Percentiles rank a stretch among this genome's conserved stretches.
phyloP scores from a whole-genome alignment of 352 stramenopile genomes.

The Globisporangium ultimum region DNA sequence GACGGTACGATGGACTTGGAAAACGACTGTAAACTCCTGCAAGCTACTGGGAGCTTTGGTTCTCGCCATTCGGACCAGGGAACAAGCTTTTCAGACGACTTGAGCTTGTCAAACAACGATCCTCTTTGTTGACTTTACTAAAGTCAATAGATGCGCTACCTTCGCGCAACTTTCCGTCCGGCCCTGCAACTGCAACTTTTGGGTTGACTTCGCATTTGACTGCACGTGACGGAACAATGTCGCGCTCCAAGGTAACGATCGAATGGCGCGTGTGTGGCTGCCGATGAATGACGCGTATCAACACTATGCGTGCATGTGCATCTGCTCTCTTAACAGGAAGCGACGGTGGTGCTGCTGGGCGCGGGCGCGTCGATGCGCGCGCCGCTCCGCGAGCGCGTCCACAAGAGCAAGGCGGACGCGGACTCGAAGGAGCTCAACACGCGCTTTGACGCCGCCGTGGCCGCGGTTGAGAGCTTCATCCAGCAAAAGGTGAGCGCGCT shows the following conservation, averaged over 20 bases:
- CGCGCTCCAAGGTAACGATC: conserved; percentile 1
- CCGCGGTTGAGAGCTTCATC: conserved; percentile 54
- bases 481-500: conserved; percentile 53
- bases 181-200: too few relatives aligned
- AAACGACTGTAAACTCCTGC: too few relatives aligned
- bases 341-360: conserved; percentile 64
- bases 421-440: conserved; percentile 25
- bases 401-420: conserved; percentile 8
- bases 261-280: too few relatives aligned
- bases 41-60: too few relatives aligned
- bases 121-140: too few relatives aligned
- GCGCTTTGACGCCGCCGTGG: conserved; percentile 57
- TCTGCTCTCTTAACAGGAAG: conserved; percentile 34
- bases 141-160: not conserved
- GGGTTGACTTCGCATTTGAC: not conserved
- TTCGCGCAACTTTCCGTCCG: not conserved
- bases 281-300: too few relatives aligned
- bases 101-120: too few relatives aligned
- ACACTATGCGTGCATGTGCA: not conserved
- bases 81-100: too few relatives aligned
- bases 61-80: too few relatives aligned
- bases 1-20: too few relatives aligned
- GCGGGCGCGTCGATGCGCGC: conserved; percentile 59
- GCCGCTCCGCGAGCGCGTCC: conserved; percentile 39
- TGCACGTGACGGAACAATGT: not conserved